Conservation (phyloP, 169 alveolate genomes). For the Cryptosporidium parvum region DNA sequence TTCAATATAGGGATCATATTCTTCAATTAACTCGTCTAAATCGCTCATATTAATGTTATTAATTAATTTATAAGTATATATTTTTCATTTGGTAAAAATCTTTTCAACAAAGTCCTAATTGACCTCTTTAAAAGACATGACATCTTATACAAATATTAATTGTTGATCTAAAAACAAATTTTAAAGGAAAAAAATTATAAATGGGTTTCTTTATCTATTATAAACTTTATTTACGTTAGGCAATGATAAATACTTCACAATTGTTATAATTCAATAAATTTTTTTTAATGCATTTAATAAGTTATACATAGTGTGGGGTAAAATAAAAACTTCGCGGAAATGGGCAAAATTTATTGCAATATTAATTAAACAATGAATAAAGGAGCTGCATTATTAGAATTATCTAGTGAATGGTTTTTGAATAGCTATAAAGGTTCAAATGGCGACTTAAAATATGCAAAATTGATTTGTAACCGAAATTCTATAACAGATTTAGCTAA, state of each 20-base stretch:
- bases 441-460: neutral
- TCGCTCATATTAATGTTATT: neutral
- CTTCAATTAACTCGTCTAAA: neutral
- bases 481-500: neutral
- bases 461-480: neutral
- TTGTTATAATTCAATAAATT: neutral
- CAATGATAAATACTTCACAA: too few relatives aligned
- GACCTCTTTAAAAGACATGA: constrained; percentile 76
- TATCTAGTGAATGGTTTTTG: constrained; percentile 30
- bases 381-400: constrained; percentile 12
- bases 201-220: neutral
- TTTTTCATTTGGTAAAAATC: neutral
- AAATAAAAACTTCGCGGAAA: neutral
- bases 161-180: constrained; percentile 31
- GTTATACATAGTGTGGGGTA: constrained; percentile 3
- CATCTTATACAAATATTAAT: neutral
- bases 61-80: neutral
- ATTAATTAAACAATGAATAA: neutral
- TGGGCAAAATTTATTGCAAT: neutral
- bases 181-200: neutral
- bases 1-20: constrained; percentile 15
- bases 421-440: neutral
- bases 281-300: neutral
- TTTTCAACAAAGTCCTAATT: constrained; percentile 36
- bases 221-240: neutral